Conservation (phyloP, 805 yeast species). For the Candida argentea region DNA sequence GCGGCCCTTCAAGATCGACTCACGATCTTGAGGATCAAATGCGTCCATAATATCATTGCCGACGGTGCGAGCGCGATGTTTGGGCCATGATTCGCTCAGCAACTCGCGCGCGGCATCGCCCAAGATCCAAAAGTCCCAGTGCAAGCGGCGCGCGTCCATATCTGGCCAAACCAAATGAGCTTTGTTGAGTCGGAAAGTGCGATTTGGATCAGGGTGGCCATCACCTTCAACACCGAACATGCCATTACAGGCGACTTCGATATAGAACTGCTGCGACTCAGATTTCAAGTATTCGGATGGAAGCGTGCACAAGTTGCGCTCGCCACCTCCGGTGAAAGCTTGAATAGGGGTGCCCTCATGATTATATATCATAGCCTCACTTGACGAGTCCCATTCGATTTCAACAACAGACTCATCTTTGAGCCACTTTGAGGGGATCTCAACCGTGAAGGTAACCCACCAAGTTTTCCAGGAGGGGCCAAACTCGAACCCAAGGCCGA, state of each 20-base stretch:
- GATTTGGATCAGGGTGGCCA: constrained; percentile 65
- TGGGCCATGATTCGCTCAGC: constrained; percentile 67
- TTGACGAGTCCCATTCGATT: constrained; percentile 76
- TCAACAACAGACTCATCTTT: constrained; percentile 42
- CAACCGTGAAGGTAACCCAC: constrained; percentile 70
- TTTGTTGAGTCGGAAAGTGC: constrained; percentile 52
- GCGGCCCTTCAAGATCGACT: constrained; percentile 53
- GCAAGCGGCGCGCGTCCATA: constrained; percentile 65
- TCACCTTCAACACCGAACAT: constrained; percentile 70
- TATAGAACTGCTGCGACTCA: constrained; percentile 53
- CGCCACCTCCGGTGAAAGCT: constrained; percentile 83
- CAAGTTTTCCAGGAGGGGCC: constrained; percentile 98
- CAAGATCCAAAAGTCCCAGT: constrained; percentile 77
- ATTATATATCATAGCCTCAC: constrained; percentile 76
- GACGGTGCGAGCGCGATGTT: constrained; percentile 70
- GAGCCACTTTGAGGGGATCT: constrained; percentile 55
- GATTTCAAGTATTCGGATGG: constrained; percentile 37
- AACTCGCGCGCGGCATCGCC: constrained; percentile 89
- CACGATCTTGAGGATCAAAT: constrained; percentile 63
- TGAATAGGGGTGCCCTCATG: constrained; percentile 59
- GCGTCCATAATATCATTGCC: constrained; percentile 75
- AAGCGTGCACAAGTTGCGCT: constrained; percentile 62
- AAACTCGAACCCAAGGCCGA: constrained; percentile 62
- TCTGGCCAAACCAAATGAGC: constrained; percentile 83
- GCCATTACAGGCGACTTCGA: constrained; percentile 90